phyloP scores from a whole-genome alignment of 495 filamentous ascomycete genomes.

The Cercophora sp. region DNA sequence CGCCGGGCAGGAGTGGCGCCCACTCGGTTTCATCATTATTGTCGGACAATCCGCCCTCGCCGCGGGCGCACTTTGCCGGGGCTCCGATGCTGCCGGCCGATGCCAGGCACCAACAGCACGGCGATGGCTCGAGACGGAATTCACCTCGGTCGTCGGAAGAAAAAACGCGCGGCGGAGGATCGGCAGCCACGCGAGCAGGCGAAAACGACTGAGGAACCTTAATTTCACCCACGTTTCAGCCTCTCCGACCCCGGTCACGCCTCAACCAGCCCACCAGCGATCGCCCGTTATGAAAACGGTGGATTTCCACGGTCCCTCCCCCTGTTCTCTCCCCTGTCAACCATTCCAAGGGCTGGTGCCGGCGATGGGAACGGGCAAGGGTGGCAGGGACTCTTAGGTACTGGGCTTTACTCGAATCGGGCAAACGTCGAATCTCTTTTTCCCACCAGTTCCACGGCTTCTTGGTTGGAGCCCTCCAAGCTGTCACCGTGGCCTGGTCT shows the following conservation, averaged over 20 bases:
- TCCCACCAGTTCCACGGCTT: neutral
- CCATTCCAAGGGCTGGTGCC: too few species aligned
- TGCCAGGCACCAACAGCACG: slow-evolving; percentile 22
- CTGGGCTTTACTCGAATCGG: slow-evolving; percentile 6
- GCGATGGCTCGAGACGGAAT: slow-evolving; percentile 18
- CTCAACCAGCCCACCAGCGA: slow-evolving; percentile 5
- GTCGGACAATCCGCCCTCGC: slow-evolving; percentile 40
- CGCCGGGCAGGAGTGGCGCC: slow-evolving; percentile 28
- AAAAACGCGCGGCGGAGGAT: slow-evolving; percentile 31
- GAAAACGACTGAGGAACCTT: slow-evolving; percentile 34
- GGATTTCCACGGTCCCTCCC: neutral
- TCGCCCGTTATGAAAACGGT: slow-evolving; percentile 13
- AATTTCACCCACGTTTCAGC: slow-evolving; percentile 39
- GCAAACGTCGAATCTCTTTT: neutral
- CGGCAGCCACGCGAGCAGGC: slow-evolving; percentile 31
- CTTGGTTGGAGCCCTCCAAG: neutral
- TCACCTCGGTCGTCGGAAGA: slow-evolving; percentile 27
- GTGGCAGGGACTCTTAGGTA: too few species aligned
- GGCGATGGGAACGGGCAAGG: too few species aligned
- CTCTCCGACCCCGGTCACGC: slow-evolving; percentile 18
- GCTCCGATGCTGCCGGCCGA: slow-evolving; percentile 24
- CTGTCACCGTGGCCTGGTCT: neutral
- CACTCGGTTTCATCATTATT: slow-evolving; percentile 48
- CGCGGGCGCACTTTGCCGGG: slow-evolving; percentile 24
- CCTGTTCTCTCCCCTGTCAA: too few species aligned